A percentile compares a stretch with the other conserved stretches of the same genome.
Conservation (phyloP, 306 rosid genomes). For the Geum urbanum region DNA sequence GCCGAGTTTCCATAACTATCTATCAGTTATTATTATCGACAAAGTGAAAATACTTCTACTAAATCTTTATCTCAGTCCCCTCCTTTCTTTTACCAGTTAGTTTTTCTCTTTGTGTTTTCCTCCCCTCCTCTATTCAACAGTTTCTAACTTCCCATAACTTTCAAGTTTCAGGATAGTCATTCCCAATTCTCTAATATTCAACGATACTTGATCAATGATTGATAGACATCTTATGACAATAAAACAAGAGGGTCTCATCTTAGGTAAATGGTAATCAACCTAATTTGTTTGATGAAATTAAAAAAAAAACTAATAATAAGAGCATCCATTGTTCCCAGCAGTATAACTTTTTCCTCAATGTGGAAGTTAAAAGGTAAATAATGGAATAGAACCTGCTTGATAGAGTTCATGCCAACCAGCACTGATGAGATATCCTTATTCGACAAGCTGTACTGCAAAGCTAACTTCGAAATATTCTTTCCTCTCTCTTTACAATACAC, state of each 20-base stretch:
- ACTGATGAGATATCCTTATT: slow-evolving; percentile 83
- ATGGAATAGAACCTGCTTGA: slow-evolving; percentile 53
- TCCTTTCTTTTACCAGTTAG: too few species aligned
- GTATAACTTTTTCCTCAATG: background rate
- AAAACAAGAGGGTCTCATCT: background rate
- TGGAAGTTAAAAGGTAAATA: background rate
- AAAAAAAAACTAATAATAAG: too few species aligned
- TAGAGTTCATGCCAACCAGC: slow-evolving; percentile 84
- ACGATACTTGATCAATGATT: background rate
- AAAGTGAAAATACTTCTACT: background rate
- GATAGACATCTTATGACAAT: background rate
- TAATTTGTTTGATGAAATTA: background rate
- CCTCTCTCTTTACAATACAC: slow-evolving; percentile 64
- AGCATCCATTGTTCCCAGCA: too few species aligned
- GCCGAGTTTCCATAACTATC: background rate
- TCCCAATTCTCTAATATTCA: too few species aligned
- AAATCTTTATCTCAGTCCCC: background rate
- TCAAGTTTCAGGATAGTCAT: too few species aligned
- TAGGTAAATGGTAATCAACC: background rate
- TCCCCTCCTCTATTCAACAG: too few species aligned
- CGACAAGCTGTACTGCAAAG: slow-evolving; percentile 88
- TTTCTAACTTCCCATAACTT: too few species aligned
- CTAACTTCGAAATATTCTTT: slow-evolving; percentile 77
- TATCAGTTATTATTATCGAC: background rate
- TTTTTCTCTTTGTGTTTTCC: too few species aligned